These are phyloP conservation scores for Daldinia concentrica DNA, from an alignment of 495 filamentous ascomycete species.

Conservation along the genomic window DNA sequence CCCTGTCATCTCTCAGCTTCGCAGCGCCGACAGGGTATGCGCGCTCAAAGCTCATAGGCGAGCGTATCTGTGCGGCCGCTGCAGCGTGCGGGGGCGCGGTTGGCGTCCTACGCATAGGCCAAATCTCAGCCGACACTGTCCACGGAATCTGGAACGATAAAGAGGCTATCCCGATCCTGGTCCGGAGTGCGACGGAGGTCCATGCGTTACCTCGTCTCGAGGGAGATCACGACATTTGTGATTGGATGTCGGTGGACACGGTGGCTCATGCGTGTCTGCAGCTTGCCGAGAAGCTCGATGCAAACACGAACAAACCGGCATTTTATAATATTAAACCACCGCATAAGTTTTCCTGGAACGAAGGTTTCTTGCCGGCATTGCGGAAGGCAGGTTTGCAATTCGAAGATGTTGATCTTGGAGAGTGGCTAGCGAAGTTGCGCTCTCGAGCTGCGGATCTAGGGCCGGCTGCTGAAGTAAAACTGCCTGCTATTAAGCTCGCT, in stretches of 20 bases:
- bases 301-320: slow-evolving; percentile 1
- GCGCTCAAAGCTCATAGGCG: slow-evolving; percentile 65
- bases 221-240: slow-evolving; percentile 50
- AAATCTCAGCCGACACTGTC: slow-evolving; percentile 63
- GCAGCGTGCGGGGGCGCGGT: slow-evolving; percentile 49
- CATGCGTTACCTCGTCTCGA: slow-evolving; percentile 59
- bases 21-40: slow-evolving; percentile 66
- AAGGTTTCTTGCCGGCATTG: slow-evolving; percentile 55
- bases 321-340: slow-evolving; percentile 63
- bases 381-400: slow-evolving; percentile 53
- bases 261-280: slow-evolving; percentile 60
- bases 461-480: slow-evolving; percentile 43
- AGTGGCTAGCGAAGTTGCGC: slow-evolving; percentile 59
- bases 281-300: slow-evolving; percentile 48
- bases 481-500: slow-evolving; percentile 58
- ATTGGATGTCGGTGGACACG: slow-evolving; percentile 67
- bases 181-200: slow-evolving; percentile 61
- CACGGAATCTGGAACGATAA: slow-evolving; percentile 67
- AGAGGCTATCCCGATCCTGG: slow-evolving; percentile 66
- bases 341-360: slow-evolving; percentile 56
- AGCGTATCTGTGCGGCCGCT: slow-evolving; percentile 60
- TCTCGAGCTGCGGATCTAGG: slow-evolving; percentile 46
- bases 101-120: slow-evolving; percentile 66
- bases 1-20: slow-evolving; percentile 49
- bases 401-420: slow-evolving; percentile 52